These are phyloP conservation scores for Phytophthora pseudosyringae DNA, from an alignment of 352 stramenopile genomes.

Conservation along the genomic window DNA sequence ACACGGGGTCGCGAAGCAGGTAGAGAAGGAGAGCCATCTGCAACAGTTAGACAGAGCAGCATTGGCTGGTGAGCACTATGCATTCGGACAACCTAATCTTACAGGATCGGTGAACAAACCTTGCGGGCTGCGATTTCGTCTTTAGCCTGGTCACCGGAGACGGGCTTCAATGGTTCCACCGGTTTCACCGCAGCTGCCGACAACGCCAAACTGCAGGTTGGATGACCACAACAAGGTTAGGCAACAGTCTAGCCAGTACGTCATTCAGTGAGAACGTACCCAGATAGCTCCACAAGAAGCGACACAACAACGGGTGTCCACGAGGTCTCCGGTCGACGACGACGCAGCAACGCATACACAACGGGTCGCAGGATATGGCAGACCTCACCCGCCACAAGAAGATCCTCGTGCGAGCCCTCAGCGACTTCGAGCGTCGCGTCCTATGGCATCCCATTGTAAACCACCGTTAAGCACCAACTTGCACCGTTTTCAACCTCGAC, in stretches of 20 bases:
- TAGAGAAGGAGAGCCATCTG: slow-evolving; percentile 88
- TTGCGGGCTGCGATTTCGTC: slow-evolving; percentile 72
- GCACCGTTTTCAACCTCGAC: neutral
- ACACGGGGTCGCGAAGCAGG: slow-evolving; percentile 83
- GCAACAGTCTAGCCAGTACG: neutral
- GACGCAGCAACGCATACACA: slow-evolving; percentile 73
- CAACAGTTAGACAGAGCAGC: slow-evolving; percentile 7
- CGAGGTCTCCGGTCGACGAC: slow-evolving; percentile 56
- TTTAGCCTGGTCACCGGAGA: slow-evolving; percentile 48
- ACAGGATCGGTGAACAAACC: slow-evolving; percentile 35
- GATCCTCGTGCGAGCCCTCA: slow-evolving; percentile 42
- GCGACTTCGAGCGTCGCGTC: slow-evolving; percentile 54
- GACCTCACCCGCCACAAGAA: slow-evolving; percentile 71
- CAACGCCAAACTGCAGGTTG: slow-evolving; percentile 49
- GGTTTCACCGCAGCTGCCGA: slow-evolving; percentile 62
- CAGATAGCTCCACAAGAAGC: slow-evolving; percentile 63
- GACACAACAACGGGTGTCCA: slow-evolving; percentile 68
- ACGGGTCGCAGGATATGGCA: slow-evolving; percentile 81
- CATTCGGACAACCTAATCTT: neutral
- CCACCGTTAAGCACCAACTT: neutral
- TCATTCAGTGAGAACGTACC: slow-evolving; percentile 39
- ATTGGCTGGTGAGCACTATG: slow-evolving; percentile 2
- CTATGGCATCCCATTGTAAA: slow-evolving; percentile 27
- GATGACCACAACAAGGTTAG: slow-evolving; percentile 11
- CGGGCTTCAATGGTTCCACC: slow-evolving; percentile 32